Evolutionary conservation across 441 rosid species (phyloP).

Genomic region (Dalechampia spathulata): DNA sequence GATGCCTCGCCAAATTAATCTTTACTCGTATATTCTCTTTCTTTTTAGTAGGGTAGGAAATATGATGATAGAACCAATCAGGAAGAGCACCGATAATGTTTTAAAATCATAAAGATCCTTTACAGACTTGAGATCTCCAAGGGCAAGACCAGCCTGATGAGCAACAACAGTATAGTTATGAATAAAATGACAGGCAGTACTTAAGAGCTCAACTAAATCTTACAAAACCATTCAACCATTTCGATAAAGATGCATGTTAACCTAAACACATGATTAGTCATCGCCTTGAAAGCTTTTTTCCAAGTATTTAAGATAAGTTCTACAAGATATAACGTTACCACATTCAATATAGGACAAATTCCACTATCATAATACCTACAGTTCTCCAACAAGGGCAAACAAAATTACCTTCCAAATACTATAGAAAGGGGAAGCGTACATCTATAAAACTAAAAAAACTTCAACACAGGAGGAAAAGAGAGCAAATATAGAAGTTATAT

Average conservation of each 20-base stretch:
- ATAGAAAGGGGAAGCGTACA: not conserved
- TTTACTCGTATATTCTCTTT: constrained; percentile 71
- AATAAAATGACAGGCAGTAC: constrained; percentile 1
- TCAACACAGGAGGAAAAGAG: not conserved
- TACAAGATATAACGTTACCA: too few species aligned
- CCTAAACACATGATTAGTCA: not conserved
- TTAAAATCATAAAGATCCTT: constrained; percentile 87
- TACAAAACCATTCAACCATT: not conserved
- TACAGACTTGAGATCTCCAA: constrained; percentile 86
- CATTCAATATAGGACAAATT: too few species aligned
- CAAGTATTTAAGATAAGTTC: too few species aligned
- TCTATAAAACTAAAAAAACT: not conserved
- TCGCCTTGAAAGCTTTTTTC: too few species aligned
- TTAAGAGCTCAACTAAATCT: too few species aligned
- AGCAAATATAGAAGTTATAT: not conserved
- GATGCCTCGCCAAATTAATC: constrained; percentile 13
- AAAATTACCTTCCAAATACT: too few species aligned
- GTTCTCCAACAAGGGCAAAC: too few species aligned
- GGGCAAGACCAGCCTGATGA: constrained; percentile 88
- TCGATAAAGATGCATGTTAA: not conserved
- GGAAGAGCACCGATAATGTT: constrained; percentile 77
- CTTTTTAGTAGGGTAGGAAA: constrained; percentile 80
- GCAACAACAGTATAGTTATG: constrained; percentile 3
- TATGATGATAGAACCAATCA: constrained; percentile 71
- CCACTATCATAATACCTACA: too few species aligned